Percentiles rank a stretch among this genome's conserved stretches.
Evolutionary conservation across 2,329 filamentous ascomycete species (phyloP).

Genomic region (Cladosporium velox): DNA sequence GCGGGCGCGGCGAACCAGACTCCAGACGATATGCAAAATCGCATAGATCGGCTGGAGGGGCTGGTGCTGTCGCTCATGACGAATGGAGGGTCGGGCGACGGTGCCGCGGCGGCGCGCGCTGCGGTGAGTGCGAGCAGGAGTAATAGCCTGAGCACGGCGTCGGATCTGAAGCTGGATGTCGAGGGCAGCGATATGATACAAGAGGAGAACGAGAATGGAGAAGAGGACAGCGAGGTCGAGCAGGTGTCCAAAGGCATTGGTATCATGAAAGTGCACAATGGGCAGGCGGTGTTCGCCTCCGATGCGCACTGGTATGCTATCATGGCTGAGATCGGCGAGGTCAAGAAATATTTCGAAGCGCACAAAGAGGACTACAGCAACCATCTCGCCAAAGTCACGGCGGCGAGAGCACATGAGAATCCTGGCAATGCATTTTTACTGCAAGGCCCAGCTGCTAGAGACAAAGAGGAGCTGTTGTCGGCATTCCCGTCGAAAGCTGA

Average conservation of each 20-base stretch:
- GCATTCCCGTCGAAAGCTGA: conserved; percentile 78
- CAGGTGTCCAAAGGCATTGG: conserved; percentile 53
- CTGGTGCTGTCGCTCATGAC: conserved; percentile 93
- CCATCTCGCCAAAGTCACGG: conserved; percentile 74
- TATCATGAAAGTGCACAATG: conserved; percentile 56
- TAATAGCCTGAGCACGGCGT: conserved; percentile 41
- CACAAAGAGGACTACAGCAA: conserved; percentile 89
- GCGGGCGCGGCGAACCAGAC: conserved; percentile 44
- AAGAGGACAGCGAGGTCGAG: conserved; percentile 64
- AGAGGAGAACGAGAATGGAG: conserved; percentile 50
- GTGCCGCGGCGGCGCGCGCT: conserved; percentile 58
- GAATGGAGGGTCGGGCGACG: conserved; percentile 67
- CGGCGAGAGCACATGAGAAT: conserved; percentile 62
- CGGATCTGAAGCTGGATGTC: conserved; percentile 53
- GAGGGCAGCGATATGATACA: conserved; percentile 58
- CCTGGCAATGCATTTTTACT: conserved; percentile 76
- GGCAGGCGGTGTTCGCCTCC: conserved; percentile 51
- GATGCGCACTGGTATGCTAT: conserved; percentile 57
- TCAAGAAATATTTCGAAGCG: conserved; percentile 82
- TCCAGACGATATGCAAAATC: conserved; percentile 97
- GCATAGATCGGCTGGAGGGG: conserved; percentile 91
- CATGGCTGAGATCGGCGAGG: conserved; percentile 74
- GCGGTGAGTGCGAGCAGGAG: conserved; percentile 51
- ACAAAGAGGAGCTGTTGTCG: conserved; percentile 74
- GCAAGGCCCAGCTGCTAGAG: conserved; percentile 67